Conservation (phyloP, 139 green algal genomes). For the Chlorella ohadii region DNA sequence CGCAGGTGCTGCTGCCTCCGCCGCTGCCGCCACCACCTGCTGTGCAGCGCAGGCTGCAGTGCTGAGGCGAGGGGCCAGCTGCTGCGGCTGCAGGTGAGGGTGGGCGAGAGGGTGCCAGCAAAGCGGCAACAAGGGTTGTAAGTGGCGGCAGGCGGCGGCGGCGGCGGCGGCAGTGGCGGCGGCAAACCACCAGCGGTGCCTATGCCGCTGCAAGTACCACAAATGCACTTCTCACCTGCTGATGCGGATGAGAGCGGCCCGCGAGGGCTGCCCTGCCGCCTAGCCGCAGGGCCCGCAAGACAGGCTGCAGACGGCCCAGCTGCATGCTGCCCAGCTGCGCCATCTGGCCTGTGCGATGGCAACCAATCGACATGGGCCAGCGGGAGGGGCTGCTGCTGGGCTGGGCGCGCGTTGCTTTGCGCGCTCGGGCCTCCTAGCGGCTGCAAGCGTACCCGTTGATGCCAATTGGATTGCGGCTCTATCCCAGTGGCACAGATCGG, state of each 20-base stretch:
- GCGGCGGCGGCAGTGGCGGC: background rate
- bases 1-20: background rate
- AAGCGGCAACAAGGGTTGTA: background rate
- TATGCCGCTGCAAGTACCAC: no score
- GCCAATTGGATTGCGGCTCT: no score
- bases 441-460: no score
- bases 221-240: no score
- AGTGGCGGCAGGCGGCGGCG: no score
- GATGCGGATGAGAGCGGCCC: background rate
- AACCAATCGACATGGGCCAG: background rate
- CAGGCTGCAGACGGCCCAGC: constrained; percentile 13
- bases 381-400: no score
- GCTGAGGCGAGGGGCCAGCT: background rate
- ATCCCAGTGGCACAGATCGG: no score
- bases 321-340: constrained; percentile 7
- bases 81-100: background rate
- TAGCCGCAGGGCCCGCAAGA: constrained; percentile 16
- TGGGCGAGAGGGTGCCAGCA: background rate
- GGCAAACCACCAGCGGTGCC: background rate
- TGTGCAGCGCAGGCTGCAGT: background rate
- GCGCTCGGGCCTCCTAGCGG: no score
- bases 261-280: background rate
- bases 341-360: background rate
- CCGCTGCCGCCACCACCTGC: background rate
- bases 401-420: no score